Evolutionary conservation across 331 rosid species (phyloP), one percentile per base, ranked within the genome.

Genomic region (Arachis monticola): DNA sequence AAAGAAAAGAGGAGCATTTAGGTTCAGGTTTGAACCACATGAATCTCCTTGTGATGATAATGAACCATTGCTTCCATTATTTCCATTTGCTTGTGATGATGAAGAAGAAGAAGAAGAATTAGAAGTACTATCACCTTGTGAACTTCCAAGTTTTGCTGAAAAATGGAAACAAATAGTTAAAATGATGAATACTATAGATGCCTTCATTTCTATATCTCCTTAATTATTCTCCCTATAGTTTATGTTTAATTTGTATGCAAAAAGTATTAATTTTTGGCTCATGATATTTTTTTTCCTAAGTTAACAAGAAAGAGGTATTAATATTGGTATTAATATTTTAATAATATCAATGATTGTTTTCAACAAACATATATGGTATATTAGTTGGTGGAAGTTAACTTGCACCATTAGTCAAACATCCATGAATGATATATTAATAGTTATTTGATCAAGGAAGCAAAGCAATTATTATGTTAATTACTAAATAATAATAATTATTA

Each of bases 21-120:
- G 83, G 67, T 81, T 88, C 2, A 88, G 82, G n/a, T 68, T 86
- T 40, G 86, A 83, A 74, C 40, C 50, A 67, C 97, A 92, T 0
- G 97, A 84, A 2, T 92, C 96, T 30, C 81, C 14, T 70, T 85
- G 85, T 46, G 85, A 65, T 35, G 40, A 35, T 35, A 35, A 35
- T 35, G 40, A 35, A 35, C 40, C 40, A 66, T 17, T 75, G 45
- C 40, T 35, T 35, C 40, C 40, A 35, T 32, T 75, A 35, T 32
- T 75, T 56, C 80, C 86, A 79, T 17, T 41, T 69, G 40, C 71
- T 74, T 69, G 74, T 70, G 84, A 69, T 11, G 11, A 10, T 2
- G 57, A 52, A 11, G 38, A 35, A 35, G 40, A 35, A 35, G 58
- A 53, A 55, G 82, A 73, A 30, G 58, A 53, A 22, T 22, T 22